A percentile compares a stretch with the other conserved stretches of the same genome.
phyloP scores from a whole-genome alignment of 768 basidiomycete genomes.

The Agaricus subrufescens region DNA sequence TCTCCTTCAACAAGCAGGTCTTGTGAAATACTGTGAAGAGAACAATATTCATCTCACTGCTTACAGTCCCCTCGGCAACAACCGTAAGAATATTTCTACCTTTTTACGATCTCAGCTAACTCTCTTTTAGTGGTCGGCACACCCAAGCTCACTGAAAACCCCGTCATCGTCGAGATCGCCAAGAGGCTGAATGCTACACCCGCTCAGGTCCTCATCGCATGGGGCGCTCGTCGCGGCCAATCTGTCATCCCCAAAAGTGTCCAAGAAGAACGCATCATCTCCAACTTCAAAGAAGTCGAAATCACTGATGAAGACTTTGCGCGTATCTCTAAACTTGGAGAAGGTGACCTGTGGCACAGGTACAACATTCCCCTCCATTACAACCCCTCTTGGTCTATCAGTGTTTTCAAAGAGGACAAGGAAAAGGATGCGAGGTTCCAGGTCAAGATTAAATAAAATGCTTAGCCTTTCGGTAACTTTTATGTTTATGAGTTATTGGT shows the following conservation, averaged over 20 bases:
- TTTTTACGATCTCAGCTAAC: neutral
- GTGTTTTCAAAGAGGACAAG: slow-evolving; percentile 59
- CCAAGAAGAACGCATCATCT: slow-evolving; percentile 60
- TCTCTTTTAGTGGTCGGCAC: slow-evolving; percentile 45
- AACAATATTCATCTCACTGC: slow-evolving; percentile 67
- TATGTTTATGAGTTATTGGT: neutral
- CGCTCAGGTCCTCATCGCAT: slow-evolving; percentile 82
- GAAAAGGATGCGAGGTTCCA: slow-evolving; percentile 40
- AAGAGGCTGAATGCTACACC: slow-evolving; percentile 57
- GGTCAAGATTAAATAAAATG: slow-evolving; percentile 23
- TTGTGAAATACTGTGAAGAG: slow-evolving; percentile 62
- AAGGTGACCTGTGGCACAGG: slow-evolving; percentile 34
- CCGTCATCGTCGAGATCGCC: slow-evolving; percentile 58
- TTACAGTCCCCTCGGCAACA: slow-evolving; percentile 77
- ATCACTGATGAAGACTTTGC: slow-evolving; percentile 66
- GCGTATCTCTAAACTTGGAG: slow-evolving; percentile 46
- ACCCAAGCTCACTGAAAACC: slow-evolving; percentile 65
- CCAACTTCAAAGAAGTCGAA: slow-evolving; percentile 75
- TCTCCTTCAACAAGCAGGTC: slow-evolving; percentile 68
- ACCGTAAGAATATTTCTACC: slow-evolving; percentile 37
- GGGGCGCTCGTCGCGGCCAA: slow-evolving; percentile 71
- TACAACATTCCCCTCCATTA: slow-evolving; percentile 61
- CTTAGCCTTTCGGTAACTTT: neutral
- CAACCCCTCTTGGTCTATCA: slow-evolving; percentile 63
- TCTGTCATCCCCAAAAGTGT: slow-evolving; percentile 86